These are phyloP conservation scores for Blastobotrys capitulatus DNA, from an alignment of 1,139 yeast species.

Conservation along the genomic window DNA sequence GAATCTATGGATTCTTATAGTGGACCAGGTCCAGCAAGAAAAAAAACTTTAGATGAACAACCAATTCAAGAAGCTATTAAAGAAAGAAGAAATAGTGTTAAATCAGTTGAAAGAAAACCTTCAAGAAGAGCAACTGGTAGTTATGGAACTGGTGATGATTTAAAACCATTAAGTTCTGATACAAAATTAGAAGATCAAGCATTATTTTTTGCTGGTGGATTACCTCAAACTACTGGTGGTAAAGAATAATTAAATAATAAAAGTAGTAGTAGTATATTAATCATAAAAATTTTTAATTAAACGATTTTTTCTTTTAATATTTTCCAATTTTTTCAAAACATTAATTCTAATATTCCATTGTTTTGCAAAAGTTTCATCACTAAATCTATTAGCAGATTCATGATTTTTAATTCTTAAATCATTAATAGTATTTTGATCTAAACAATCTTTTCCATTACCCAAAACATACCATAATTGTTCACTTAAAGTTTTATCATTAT, in stretches of 20 bases:
- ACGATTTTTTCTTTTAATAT: conserved; percentile 35
- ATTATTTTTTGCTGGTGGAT: conserved; percentile 33
- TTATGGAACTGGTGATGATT: conserved; percentile 30
- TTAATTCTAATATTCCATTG: conserved; percentile 48
- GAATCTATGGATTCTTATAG: conserved; percentile 21
- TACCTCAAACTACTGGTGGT: conserved; percentile 33
- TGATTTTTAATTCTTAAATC: conserved; percentile 50
- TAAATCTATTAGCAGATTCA: conserved; percentile 55
- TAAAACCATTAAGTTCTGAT: conserved; percentile 27
- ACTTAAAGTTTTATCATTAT: conserved; percentile 29
- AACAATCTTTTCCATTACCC: conserved; percentile 32
- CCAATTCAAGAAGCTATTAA: conserved; percentile 23
- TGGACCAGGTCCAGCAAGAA: conserved; percentile 35
- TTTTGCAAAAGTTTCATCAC: conserved; percentile 55
- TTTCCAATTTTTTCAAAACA: conserved; percentile 38
- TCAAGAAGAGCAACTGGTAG: conserved; percentile 32
- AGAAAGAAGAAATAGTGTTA: conserved; percentile 29
- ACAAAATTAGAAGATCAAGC: conserved; percentile 17
- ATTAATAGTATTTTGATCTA: conserved; percentile 29
- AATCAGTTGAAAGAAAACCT: conserved; percentile 18
- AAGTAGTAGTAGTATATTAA: too few species aligned
- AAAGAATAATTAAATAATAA: conserved; percentile 1
- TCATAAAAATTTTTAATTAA: conserved; percentile 19
- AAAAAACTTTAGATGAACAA: conserved; percentile 28
- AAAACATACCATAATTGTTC: conserved; percentile 43